Base-by-base conservation (phyloP, 345 rosid species). In the Gossypium raimondii region DNA sequence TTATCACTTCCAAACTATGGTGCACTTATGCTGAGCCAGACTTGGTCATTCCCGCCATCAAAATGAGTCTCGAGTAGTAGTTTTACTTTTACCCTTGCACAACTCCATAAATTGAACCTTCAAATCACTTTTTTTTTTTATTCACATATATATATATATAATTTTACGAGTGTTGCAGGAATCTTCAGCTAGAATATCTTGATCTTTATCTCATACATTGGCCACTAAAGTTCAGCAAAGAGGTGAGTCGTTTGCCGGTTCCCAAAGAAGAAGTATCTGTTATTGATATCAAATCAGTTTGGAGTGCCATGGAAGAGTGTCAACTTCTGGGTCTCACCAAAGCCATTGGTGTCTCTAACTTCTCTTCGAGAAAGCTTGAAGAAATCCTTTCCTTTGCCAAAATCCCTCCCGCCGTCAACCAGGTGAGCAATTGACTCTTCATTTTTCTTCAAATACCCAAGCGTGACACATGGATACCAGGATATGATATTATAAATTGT, bases 171-270 rank as follows among this genome's bases (percentile, higher is more conserved):
- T 2, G 38, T 50, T 51, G 43, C 34, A 86, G 87, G 85, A 86
- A 75, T 65, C 67, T 86, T 57, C 75, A 77, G 73, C 51, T 81
- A 20, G 84, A 80, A 27, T 81, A 84, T 22, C 69, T 86, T 44
- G 87, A 86, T 57, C 80, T 81, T 16, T 79, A 86, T 70, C 78
- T 84, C 7, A 78, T 86, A 43, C 87, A 84, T 67, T 82, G 70
- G 71, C 89, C 87, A 0, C 76, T 79, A 41, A 82, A 81, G 29
- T 29, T 84, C 70, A 82, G 47, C 60, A 70, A 70, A 70, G 48
- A 70, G 17, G 17, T 34, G 11, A 52, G 16, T 69, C 60, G 58
- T 12, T 9, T 69, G 10, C 60, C 73, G 1, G 14, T 69, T 4
- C 73, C 73, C 3, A 64, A 73, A 47, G 79, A 81, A 52, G 25